These are phyloP conservation scores for Blastomyces emzantsi DNA, from an alignment of 2,329 filamentous ascomycete genomes.

Conservation along the genomic window DNA sequence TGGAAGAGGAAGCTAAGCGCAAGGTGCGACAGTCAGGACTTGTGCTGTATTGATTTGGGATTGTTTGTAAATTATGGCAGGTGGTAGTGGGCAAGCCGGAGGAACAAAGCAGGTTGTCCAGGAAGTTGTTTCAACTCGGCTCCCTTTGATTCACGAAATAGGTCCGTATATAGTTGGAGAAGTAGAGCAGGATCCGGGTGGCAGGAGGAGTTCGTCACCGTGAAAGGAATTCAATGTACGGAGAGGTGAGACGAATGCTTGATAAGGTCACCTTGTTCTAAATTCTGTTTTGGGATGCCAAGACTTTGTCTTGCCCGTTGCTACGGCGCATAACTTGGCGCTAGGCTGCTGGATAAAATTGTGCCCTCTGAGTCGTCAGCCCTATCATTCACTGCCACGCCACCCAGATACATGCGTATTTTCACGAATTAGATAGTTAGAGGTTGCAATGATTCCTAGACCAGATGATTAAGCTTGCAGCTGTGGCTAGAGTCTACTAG, in stretches of 20 bases:
- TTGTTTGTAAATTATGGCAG: no score
- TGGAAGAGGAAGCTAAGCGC: not conserved
- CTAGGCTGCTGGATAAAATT: slow-evolving; percentile 4
- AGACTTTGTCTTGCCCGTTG: not conserved
- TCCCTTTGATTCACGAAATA: not conserved
- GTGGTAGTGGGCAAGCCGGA: not conserved
- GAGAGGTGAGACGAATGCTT: not conserved
- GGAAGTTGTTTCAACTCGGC: not conserved
- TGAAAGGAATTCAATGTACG: not conserved
- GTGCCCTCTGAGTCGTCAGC: not conserved
- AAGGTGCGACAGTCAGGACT: not conserved
- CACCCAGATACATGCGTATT: not conserved
- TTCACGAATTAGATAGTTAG: not conserved
- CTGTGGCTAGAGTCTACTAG: not conserved
- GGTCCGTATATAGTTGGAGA: not conserved
- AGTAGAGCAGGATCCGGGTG: not conserved
- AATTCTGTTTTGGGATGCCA: slow-evolving; percentile 2
- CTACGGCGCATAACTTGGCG: not conserved
- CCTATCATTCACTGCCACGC: not conserved
- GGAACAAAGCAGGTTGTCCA: slow-evolving; percentile 1
- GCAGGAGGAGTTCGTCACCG: not conserved
- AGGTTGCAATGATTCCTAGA: not conserved
- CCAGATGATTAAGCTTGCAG: not conserved
- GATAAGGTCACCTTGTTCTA: slow-evolving; percentile 2
- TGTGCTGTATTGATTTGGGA: not conserved